Evolutionary conservation across 805 yeast genomes (phyloP).

Genomic region (Blastobotrys americana): DNA sequence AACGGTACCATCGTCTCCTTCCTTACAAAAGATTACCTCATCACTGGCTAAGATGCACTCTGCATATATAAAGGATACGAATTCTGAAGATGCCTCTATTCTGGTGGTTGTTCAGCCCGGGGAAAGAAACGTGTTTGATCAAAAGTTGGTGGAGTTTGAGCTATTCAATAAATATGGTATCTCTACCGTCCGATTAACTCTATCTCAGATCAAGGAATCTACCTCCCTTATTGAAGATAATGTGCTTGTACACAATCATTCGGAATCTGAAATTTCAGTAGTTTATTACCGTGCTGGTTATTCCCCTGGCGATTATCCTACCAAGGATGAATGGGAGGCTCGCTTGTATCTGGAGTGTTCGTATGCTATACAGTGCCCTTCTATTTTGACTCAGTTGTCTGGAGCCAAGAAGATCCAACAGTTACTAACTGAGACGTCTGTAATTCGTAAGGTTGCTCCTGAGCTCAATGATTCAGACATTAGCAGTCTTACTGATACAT

Average conservation of each 20-base stretch:
- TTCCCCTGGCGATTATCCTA: conserved; percentile 69
- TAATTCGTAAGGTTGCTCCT: conserved; percentile 42
- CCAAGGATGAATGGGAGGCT: conserved; percentile 67
- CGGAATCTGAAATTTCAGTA: conserved; percentile 70
- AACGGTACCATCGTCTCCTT: conserved; percentile 60
- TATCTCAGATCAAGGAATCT: conserved; percentile 44
- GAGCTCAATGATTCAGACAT: conserved; percentile 26
- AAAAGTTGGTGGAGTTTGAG: conserved; percentile 70
- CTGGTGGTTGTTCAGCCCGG: conserved; percentile 75
- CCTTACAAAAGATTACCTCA: conserved; percentile 51
- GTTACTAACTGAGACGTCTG: conserved; percentile 52
- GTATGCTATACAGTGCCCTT: conserved; percentile 85
- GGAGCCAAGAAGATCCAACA: conserved; percentile 96
- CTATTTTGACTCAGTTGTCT: conserved; percentile 77
- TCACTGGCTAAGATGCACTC: conserved; percentile 64
- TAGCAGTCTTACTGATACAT: conserved; percentile 46
- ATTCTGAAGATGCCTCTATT: conserved; percentile 35
- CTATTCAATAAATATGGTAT: conserved; percentile 51
- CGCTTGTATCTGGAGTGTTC: conserved; percentile 67
- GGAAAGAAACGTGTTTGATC: conserved; percentile 90
- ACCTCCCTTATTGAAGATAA: conserved; percentile 13
- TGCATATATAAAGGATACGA: conserved; percentile 36
- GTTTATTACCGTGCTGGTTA: conserved; percentile 90
- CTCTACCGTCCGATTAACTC: conserved; percentile 56
- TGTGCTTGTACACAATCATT: conserved; percentile 44